A percentile compares a stretch with the other conserved stretches of the same genome.
Conservation (phyloP, 2,329 filamentous ascomycete species). For the Aspergillus flavus region DNA sequence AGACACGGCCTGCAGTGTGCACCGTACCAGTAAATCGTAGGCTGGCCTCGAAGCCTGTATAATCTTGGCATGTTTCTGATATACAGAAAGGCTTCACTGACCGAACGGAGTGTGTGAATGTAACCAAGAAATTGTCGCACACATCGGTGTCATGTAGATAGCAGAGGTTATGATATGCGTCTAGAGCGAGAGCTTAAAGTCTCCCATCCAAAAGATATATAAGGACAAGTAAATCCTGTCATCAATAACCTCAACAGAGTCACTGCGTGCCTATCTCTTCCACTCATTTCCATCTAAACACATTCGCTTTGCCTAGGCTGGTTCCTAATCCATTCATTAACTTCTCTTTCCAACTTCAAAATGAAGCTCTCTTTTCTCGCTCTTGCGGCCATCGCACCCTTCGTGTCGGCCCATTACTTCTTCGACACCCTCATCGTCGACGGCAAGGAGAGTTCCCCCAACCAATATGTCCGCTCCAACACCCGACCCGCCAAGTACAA, state of each 20-base stretch:
- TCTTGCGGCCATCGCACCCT: background rate
- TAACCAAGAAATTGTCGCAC: background rate
- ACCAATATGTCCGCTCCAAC: constrained; percentile 15
- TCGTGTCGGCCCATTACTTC: constrained; percentile 14
- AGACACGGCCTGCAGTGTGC: background rate
- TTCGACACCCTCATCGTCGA: constrained; percentile 17
- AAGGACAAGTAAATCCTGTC: background rate
- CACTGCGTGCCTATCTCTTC: background rate
- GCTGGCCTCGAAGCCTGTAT: background rate
- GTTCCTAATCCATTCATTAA: background rate
- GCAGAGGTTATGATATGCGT: background rate
- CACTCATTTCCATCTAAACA: background rate
- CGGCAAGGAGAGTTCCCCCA: constrained; percentile 7
- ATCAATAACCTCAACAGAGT: background rate
- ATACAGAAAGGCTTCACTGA: background rate
- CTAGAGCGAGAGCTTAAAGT: background rate
- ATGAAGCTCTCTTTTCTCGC: background rate
- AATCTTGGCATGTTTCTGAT: background rate
- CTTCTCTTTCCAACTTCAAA: background rate
- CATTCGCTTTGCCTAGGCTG: background rate
- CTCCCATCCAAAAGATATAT: background rate
- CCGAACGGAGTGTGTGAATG: background rate
- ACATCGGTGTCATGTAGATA: background rate
- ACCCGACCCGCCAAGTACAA: constrained; percentile 15
- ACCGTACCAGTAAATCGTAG: background rate